These are phyloP conservation scores for Diphasiastrum complanatum DNA, from an alignment of 83 land plant species.

Conservation along the genomic window DNA sequence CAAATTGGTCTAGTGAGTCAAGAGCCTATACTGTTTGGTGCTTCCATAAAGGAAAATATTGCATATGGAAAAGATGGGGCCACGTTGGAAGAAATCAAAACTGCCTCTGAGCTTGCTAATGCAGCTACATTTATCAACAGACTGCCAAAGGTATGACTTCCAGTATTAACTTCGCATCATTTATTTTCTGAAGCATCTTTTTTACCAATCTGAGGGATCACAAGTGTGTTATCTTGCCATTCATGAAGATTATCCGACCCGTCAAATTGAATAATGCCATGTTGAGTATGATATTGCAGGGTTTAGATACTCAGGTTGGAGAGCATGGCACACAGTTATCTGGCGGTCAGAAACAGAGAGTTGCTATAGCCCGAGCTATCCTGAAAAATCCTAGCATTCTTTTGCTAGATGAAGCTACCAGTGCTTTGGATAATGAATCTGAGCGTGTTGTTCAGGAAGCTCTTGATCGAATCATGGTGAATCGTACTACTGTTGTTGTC, in stretches of 20 bases:
- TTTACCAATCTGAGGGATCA: too few species aligned
- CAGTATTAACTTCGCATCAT: too few species aligned
- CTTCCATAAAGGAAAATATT: slow-evolving; percentile 43
- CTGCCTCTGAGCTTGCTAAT: slow-evolving; percentile 27
- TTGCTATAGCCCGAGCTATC: slow-evolving; percentile 45
- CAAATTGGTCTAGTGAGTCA: slow-evolving; percentile 52
- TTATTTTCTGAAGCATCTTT: too few species aligned
- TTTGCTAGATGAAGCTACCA: slow-evolving; percentile 47
- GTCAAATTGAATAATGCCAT: too few species aligned
- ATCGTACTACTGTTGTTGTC: slow-evolving; percentile 34
- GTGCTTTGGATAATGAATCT: slow-evolving; percentile 44
- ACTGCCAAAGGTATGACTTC: slow-evolving; percentile 21
- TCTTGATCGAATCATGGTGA: slow-evolving; percentile 37
- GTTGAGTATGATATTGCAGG: slow-evolving; percentile 29
- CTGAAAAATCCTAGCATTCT: slow-evolving; percentile 48
- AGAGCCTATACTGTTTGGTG: slow-evolving; percentile 45
- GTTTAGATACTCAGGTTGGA: slow-evolving; percentile 31
- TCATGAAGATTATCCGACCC: too few species aligned
- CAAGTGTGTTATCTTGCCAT: too few species aligned
- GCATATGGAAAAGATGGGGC: slow-evolving; percentile 43
- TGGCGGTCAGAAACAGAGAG: slow-evolving; percentile 51
- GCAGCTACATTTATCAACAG: slow-evolving; percentile 19
- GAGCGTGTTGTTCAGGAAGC: slow-evolving; percentile 47
- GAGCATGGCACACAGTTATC: slow-evolving; percentile 47
- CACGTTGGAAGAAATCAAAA: slow-evolving; percentile 31